These are phyloP conservation scores for Cryptococcus wingfieldii DNA, from an alignment of 1,284 basidiomycete genomes.

Conservation along the genomic window DNA sequence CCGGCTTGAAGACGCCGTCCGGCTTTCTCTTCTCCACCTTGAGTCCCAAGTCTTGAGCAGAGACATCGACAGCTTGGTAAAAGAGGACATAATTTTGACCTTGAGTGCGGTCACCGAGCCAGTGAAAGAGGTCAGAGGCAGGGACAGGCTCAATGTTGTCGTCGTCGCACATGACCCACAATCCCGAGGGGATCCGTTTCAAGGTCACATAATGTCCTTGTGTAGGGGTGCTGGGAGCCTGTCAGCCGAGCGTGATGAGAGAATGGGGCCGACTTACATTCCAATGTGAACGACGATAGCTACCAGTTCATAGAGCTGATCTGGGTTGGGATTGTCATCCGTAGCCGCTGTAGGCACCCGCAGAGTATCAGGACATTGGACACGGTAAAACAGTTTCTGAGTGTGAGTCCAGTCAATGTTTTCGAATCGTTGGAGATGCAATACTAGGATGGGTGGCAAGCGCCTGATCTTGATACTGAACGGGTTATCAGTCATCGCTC, in stretches of 20 bases:
- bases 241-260: neutral
- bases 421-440: conserved; percentile 97
- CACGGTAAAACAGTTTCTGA: conserved; percentile 88
- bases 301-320: conserved; percentile 84
- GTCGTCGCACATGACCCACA: conserved; percentile 95
- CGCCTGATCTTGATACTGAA: conserved; percentile 95
- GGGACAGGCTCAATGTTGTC: conserved; percentile 82
- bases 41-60: conserved; percentile 62
- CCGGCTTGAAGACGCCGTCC: neutral
- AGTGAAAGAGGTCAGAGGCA: conserved; percentile 84
- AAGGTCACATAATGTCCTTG: conserved; percentile 98
- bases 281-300: conserved; percentile 97
- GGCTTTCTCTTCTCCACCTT: conserved; percentile 10
- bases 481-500: neutral
- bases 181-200: conserved; percentile 68
- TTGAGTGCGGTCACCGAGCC: conserved; percentile 83
- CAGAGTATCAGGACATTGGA: conserved; percentile 91
- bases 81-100: conserved; percentile 96
- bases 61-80: conserved; percentile 88
- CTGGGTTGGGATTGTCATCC: conserved; percentile 82
- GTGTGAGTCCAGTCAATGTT: conserved; percentile 40
- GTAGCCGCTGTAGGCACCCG: conserved; percentile 88
- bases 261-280: conserved; percentile 58
- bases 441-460: conserved; percentile 85
- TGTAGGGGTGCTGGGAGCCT: conserved; percentile 69